Conservation (phyloP, 78 protist genomes). For the Monocercomonoides exilis region DNA sequence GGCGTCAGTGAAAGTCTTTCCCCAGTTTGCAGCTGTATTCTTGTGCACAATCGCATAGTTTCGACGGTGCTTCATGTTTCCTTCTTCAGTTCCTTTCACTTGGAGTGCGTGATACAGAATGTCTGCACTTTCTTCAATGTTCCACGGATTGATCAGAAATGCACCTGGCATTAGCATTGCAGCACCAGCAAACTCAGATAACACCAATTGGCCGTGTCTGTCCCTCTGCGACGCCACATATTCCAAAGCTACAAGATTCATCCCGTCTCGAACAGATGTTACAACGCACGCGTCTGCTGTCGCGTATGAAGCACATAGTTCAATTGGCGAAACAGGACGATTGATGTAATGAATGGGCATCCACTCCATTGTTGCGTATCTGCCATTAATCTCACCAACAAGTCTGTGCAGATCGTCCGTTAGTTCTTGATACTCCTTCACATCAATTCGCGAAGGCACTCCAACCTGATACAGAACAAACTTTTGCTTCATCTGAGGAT, state of each 20-base stretch:
- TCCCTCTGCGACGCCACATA: slow-evolving; percentile 64
- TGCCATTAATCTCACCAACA: slow-evolving; percentile 23
- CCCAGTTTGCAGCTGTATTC: not conserved
- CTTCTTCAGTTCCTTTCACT: not conserved
- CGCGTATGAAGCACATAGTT: slow-evolving; percentile 46
- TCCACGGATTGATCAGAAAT: slow-evolving; percentile 19
- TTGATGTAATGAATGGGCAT: slow-evolving; percentile 67
- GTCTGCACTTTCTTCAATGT: slow-evolving; percentile 14
- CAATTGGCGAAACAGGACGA: slow-evolving; percentile 40
- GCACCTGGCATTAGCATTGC: slow-evolving; percentile 29
- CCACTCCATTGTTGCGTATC: slow-evolving; percentile 25
- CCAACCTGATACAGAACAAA: slow-evolving; percentile 41
- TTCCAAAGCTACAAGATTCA: slow-evolving; percentile 75
- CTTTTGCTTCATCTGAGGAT: not conserved
- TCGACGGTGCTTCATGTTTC: not conserved
- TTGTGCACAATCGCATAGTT: not conserved
- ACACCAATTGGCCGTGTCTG: slow-evolving; percentile 47
- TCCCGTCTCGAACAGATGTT: slow-evolving; percentile 79
- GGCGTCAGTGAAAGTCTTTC: not conserved
- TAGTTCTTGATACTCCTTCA: slow-evolving; percentile 8
- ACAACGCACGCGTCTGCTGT: slow-evolving; percentile 40
- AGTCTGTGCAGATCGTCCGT: not conserved
- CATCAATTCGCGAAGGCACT: slow-evolving; percentile 33
- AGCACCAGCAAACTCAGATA: slow-evolving; percentile 49
- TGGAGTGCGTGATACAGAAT: slow-evolving; percentile 3